phyloP scores from a whole-genome alignment of 441 rosid species.

The Pelargonium citronellum region DNA sequence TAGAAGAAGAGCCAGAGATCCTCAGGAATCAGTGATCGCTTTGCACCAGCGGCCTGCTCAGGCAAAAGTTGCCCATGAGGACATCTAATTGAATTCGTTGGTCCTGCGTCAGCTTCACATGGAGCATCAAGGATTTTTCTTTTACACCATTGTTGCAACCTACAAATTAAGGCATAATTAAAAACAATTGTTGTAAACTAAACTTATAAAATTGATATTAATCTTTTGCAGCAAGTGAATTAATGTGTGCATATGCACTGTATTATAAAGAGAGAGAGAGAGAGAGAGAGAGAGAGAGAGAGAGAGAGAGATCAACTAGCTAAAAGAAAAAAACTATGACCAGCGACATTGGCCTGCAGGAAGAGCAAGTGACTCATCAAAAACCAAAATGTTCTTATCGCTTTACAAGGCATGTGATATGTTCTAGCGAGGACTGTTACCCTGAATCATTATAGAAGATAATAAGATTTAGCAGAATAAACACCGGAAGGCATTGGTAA shows the following conservation, averaged over 20 bases:
- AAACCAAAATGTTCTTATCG: constrained; percentile 8
- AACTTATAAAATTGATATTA: background rate
- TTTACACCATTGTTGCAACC: constrained; percentile 97
- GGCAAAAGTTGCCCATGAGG: constrained; percentile 79
- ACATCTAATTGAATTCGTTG: constrained; percentile 69
- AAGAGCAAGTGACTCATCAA: background rate
- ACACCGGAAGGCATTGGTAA: constrained; percentile 17
- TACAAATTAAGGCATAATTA: constrained; percentile 24
- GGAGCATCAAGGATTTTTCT: constrained; percentile 92
- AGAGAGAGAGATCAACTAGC: constrained; percentile 4
- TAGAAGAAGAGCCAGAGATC: constrained; percentile 79
- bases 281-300: no score
- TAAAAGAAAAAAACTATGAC: background rate
- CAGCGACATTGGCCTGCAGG: background rate
- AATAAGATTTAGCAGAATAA: background rate
- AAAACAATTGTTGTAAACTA: constrained; percentile 7
- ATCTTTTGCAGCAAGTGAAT: background rate
- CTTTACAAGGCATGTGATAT: background rate
- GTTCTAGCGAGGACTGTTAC: background rate
- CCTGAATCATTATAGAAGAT: constrained; percentile 1
- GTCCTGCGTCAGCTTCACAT: constrained; percentile 89
- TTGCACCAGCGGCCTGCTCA: constrained; percentile 89
- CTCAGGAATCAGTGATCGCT: constrained; percentile 76
- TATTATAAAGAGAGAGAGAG: background rate
- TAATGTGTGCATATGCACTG: background rate